Evolutionary conservation across 768 basidiomycete genomes (phyloP).

Genomic region (Candolleomyces efflorescens): DNA sequence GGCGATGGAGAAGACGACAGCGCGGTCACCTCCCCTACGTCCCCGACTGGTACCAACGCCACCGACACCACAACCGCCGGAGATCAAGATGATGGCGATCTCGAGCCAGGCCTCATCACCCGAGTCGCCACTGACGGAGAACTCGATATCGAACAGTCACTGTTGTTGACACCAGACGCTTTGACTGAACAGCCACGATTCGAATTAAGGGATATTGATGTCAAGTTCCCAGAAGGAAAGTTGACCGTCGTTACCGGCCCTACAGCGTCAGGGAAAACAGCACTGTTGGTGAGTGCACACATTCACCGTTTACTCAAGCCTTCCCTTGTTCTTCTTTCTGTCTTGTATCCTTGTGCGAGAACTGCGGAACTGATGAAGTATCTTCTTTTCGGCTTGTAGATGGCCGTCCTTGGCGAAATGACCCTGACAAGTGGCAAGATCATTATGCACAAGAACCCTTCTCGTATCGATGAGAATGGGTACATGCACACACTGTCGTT

Average conservation of each 20-base stretch:
- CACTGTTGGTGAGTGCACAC: slow-evolving; percentile 51
- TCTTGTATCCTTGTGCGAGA: too few species aligned
- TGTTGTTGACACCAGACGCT: slow-evolving; percentile 15
- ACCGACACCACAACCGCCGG: background rate
- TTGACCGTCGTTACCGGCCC: slow-evolving; percentile 73
- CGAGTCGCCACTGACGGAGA: background rate
- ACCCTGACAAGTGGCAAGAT: slow-evolving; percentile 46
- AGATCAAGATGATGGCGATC: too few species aligned
- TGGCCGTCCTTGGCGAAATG: slow-evolving; percentile 74
- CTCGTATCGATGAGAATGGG: slow-evolving; percentile 55
- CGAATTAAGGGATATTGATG: slow-evolving; percentile 59
- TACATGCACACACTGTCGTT: slow-evolving; percentile 64
- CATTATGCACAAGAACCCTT: slow-evolving; percentile 63
- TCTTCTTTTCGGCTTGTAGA: slow-evolving; percentile 27
- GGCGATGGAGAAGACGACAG: background rate
- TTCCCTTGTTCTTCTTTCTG: too few species aligned
- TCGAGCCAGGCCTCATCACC: background rate
- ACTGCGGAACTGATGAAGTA: too few species aligned
- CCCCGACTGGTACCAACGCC: background rate
- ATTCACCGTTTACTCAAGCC: background rate
- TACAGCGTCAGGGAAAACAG: slow-evolving; percentile 82
- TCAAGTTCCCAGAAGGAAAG: slow-evolving; percentile 69
- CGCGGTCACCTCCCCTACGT: slow-evolving; percentile 10
- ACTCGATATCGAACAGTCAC: slow-evolving; percentile 12
- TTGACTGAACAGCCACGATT: slow-evolving; percentile 48